Conservation (phyloP, 2,329 filamentous ascomycete species). For the Fusarium fracticaudum region DNA sequence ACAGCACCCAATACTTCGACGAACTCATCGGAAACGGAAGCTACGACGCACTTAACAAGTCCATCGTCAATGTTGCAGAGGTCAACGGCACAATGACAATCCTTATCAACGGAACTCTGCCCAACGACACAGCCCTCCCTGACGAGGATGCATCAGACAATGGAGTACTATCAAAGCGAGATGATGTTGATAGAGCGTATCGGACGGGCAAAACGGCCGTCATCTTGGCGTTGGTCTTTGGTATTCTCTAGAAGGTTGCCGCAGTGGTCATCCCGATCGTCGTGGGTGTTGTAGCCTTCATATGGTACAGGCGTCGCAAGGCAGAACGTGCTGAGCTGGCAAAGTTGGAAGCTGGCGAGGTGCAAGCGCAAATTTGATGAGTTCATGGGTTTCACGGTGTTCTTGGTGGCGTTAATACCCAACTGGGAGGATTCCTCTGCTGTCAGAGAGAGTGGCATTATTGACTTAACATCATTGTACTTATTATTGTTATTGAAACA, state of each 20-base stretch:
- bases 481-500: background rate
- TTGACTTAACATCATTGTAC: background rate
- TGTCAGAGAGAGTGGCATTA: background rate
- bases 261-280: no score
- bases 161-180: conserved; percentile 37
- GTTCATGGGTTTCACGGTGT: conserved; percentile 9
- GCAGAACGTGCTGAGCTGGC: no score
- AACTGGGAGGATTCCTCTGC: conserved; percentile 1
- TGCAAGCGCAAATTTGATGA: background rate
- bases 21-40: conserved; percentile 73
- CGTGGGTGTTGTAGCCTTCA: no score
- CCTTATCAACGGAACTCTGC: conserved; percentile 79
- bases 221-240: no score
- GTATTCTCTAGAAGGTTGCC: no score
- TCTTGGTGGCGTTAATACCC: conserved; percentile 21
- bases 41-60: conserved; percentile 67
- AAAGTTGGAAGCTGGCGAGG: no score
- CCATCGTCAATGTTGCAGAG: conserved; percentile 66
- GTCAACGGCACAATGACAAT: conserved; percentile 72
- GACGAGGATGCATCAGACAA: conserved; percentile 41
- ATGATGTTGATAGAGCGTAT: no score
- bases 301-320: no score
- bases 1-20: conserved; percentile 66
- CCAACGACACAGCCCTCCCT: conserved; percentile 72
- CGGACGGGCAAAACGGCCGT: no score